A percentile compares a stretch with the other conserved stretches of the same genome.
phyloP scores from a whole-genome alignment of 495 filamentous ascomycete species.

The Lasiosphaeria miniovina region DNA sequence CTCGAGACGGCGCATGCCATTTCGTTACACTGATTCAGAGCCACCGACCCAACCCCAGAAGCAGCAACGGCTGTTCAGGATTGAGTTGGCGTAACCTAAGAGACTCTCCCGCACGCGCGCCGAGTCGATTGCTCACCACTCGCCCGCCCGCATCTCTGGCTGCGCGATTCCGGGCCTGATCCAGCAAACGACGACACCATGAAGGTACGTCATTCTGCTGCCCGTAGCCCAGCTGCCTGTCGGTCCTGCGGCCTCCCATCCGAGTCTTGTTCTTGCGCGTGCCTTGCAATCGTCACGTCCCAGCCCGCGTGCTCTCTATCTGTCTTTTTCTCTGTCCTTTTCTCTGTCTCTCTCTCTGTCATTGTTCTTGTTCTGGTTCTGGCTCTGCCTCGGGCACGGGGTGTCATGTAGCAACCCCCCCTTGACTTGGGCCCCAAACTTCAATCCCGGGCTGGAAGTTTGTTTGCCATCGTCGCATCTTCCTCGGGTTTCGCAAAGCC shows the following conservation, averaged over 20 bases:
- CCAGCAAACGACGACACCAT: slow-evolving; percentile 34
- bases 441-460: background rate
- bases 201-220: slow-evolving; percentile 47
- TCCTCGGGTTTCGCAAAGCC: slow-evolving; percentile 2
- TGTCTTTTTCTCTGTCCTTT: background rate
- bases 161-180: slow-evolving; percentile 10
- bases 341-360: background rate
- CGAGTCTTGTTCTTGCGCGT: background rate
- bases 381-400: background rate
- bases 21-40: slow-evolving; percentile 34
- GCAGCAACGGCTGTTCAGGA: slow-evolving; percentile 15
- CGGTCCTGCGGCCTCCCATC: slow-evolving; percentile 17
- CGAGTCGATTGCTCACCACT: slow-evolving; percentile 22
- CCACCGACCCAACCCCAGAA: slow-evolving; percentile 7
- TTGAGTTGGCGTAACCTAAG: slow-evolving; percentile 28
- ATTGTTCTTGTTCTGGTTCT: background rate
- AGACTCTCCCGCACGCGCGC: slow-evolving; percentile 18
- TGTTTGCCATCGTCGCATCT: background rate
- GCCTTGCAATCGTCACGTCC: slow-evolving; percentile 13
- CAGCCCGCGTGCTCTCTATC: background rate
- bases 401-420: background rate
- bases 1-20: slow-evolving; percentile 18
- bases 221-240: slow-evolving; percentile 16
- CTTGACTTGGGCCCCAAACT: background rate
- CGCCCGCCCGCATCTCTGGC: slow-evolving; percentile 9